Conservation (phyloP, 495 filamentous ascomycete species). For the Evernia prunastri region DNA sequence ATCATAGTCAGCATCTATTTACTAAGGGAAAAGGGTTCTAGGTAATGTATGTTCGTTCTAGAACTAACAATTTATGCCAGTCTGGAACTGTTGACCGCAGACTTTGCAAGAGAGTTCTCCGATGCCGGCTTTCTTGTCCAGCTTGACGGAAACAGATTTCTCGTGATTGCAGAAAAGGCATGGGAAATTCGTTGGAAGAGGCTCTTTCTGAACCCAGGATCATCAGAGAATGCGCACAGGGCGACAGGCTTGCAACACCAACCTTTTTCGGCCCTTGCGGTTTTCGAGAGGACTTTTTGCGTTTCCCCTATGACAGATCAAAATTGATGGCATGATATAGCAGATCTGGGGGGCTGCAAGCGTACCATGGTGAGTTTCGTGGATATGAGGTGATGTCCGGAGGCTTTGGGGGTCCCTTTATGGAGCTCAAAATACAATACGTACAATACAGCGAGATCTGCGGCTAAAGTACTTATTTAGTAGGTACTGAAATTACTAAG, state of each 20-base stretch:
- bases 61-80: slow-evolving; percentile 78
- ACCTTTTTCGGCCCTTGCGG: slow-evolving; percentile 83
- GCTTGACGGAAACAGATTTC: slow-evolving; percentile 74
- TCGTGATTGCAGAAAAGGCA: slow-evolving; percentile 99
- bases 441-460: not conserved
- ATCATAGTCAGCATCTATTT: not conserved
- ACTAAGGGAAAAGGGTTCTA: not conserved
- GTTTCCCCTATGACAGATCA: slow-evolving; percentile 61
- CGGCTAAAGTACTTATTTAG: not conserved
- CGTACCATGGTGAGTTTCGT: slow-evolving; percentile 8
- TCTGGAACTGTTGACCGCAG: slow-evolving; percentile 89
- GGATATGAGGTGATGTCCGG: not conserved
- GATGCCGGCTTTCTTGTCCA: slow-evolving; percentile 85
- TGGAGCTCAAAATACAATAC: no score
- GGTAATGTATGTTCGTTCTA: not conserved
- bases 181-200: slow-evolving; percentile 81
- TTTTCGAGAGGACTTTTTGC: slow-evolving; percentile 86
- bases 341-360: not conserved
- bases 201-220: slow-evolving; percentile 57
- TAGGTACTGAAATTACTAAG: no score
- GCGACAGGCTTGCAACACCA: slow-evolving; percentile 12
- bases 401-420: not conserved
- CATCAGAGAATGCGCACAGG: not conserved
- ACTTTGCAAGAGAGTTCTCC: slow-evolving; percentile 83
- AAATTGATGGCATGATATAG: not conserved